These are phyloP conservation scores for Heliocybe sulcata DNA, from an alignment of 1,284 basidiomycete species.

Conservation along the genomic window DNA sequence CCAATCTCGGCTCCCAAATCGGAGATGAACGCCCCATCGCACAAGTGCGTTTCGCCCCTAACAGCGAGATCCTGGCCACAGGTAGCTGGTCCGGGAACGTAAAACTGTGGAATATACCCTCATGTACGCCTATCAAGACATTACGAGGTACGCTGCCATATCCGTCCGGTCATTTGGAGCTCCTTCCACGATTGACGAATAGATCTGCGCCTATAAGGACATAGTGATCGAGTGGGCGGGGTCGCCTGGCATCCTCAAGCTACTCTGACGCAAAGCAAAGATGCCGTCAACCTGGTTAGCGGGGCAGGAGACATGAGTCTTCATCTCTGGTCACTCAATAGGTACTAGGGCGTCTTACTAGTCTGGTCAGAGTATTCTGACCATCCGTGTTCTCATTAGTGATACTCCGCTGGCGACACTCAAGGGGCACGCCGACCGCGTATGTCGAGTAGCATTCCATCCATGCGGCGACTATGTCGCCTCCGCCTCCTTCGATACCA, in stretches of 20 bases:
- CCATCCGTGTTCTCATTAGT: conserved; percentile 26
- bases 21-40: conserved; percentile 94
- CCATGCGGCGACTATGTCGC: conserved; percentile 91
- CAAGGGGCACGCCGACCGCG: conserved; percentile 85
- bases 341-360: conserved; percentile 35
- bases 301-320: conserved; percentile 86
- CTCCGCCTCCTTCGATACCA: conserved; percentile 94
- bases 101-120: conserved; percentile 93
- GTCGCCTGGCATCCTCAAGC: conserved; percentile 97
- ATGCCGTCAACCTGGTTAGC: conserved; percentile 81
- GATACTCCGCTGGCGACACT: conserved; percentile 77
- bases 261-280: conserved; percentile 68
- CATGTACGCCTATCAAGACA: conserved; percentile 71
- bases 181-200: not conserved
- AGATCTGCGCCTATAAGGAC: conserved; percentile 39
- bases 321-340: conserved; percentile 84
- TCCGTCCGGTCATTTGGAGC: not conserved
- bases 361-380: not conserved
- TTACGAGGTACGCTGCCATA: conserved; percentile 51
- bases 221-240: conserved; percentile 89
- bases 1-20: conserved; percentile 94
- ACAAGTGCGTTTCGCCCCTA: conserved; percentile 91
- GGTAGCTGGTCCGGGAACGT: conserved; percentile 95
- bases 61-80: conserved; percentile 83
- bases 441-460: conserved; percentile 94